Base-by-base conservation (phyloP, 2,329 filamentous ascomycete genomes). In the Diplodia scrobiculata region DNA sequence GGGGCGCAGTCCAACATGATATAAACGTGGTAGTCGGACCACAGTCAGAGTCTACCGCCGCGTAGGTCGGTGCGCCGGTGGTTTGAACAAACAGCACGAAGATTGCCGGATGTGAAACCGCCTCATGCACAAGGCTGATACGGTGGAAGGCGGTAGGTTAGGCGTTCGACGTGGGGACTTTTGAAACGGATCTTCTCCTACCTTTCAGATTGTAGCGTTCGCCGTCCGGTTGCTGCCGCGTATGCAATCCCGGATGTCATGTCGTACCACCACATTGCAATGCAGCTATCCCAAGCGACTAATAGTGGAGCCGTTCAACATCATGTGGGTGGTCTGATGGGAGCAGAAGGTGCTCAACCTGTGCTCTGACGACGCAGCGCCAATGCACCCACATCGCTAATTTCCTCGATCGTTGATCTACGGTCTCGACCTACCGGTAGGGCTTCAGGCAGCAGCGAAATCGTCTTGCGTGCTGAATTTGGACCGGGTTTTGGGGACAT, bases 361-460 rank as follows among this genome's bases (percentile, higher is more conserved):
- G 48, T 21, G 58, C 58, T 36, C 45, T 50, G 41, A 21, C 45
- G 19, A 50, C 58, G 25, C 17, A 17, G 41, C 21, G 29, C 51
- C 45, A 50, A 47, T 62, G 58, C 58, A 62, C 25, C 36, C 58
- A n/a, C 45, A 62, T 50, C 58, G 29, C 45, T 29, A 62, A 62
- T 62, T 62, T 62, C 41, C 50, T n/a, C 13, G 45, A 62, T 50
- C n/a, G 27, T 48, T 34, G 41, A 62, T 62, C 58, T 50, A 29
- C 58, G 34, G 45, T 62, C 58, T 62, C 41, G 58, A 51, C 58
- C 25, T 14, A 50, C 27, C 25, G 27, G 34, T 25, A 50, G 34
- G 34, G 27, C 7, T 34, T 60, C 19, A 45, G 58, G 58, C 58
- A 62, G 58, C 58, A 62, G 36, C 17, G 21, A 17, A 21, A 48